Evolutionary conservation across 176 grass and related monocot genomes (phyloP).

Genomic region (Rhynchospora pubera): DNA sequence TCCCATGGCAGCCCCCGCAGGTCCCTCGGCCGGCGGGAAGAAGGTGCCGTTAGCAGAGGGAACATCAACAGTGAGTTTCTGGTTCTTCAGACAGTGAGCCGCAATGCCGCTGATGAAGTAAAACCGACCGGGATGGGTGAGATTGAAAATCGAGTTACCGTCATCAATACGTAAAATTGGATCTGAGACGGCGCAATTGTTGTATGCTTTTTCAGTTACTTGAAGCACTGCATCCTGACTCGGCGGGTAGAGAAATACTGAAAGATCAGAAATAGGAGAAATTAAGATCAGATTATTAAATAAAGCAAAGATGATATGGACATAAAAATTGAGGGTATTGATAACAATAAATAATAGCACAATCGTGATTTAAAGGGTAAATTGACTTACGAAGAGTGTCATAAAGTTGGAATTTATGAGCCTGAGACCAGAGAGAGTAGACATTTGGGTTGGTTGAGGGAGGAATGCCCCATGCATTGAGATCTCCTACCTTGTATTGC

Average conservation of each 20-base stretch:
- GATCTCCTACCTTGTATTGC: slow-evolving; percentile 80
- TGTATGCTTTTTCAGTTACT: slow-evolving; percentile 54
- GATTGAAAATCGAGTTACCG: slow-evolving; percentile 84
- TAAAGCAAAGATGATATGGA: background rate
- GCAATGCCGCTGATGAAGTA: slow-evolving; percentile 59
- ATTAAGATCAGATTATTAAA: background rate
- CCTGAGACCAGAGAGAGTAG: slow-evolving; percentile 45
- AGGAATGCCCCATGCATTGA: slow-evolving; percentile 63
- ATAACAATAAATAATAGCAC: background rate
- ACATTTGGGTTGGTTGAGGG: slow-evolving; percentile 47
- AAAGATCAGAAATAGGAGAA: background rate
- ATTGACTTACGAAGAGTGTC: slow-evolving; percentile 56
- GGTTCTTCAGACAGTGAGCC: slow-evolving; percentile 56
- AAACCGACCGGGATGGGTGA: slow-evolving; percentile 42
- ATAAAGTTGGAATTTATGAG: slow-evolving; percentile 47
- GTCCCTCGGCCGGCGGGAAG: slow-evolving; percentile 27
- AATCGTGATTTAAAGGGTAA: background rate
- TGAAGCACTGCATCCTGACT: slow-evolving; percentile 51
- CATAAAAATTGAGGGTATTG: background rate
- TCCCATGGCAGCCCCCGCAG: background rate
- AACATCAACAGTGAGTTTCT: slow-evolving; percentile 73
- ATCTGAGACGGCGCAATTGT: slow-evolving; percentile 35
- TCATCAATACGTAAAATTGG: slow-evolving; percentile 47
- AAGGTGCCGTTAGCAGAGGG: slow-evolving; percentile 50
- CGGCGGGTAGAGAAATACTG: slow-evolving; percentile 77